Conservation (phyloP, 352 stramenopile species). For the Globisporangium apiculatum region DNA sequence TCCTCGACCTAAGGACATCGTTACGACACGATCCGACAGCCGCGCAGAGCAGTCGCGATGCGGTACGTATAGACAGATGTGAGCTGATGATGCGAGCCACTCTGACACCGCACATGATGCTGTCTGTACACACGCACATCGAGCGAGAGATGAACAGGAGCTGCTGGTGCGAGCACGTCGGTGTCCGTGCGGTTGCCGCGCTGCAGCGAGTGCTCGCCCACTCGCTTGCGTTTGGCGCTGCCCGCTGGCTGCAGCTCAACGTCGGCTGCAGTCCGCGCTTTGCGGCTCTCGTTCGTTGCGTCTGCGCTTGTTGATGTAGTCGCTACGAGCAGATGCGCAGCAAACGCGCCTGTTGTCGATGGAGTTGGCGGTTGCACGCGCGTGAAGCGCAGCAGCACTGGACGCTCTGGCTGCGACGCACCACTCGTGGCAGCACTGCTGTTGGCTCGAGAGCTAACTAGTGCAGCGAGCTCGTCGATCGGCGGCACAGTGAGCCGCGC, state of each 20-base stretch:
- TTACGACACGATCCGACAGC: too few species aligned
- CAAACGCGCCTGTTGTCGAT: not conserved
- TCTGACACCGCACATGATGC: too few species aligned
- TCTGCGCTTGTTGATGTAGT: not conserved
- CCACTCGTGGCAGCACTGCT: not conserved
- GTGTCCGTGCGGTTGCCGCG: not conserved
- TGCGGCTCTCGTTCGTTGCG: not conserved
- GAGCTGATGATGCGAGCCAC: too few species aligned
- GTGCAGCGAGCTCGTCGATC: not conserved
- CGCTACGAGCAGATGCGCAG: not conserved
- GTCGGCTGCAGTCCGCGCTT: not conserved
- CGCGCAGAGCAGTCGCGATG: too few species aligned
- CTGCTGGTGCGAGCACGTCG: not conserved
- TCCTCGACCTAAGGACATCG: not conserved
- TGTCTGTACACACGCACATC: not conserved
- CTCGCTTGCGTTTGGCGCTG: not conserved
- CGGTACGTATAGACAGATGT: too few species aligned
- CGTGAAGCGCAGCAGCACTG: constrained; percentile 12
- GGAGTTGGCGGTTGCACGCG: not conserved
- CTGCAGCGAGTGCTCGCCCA: too few species aligned
- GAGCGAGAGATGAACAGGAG: not conserved
- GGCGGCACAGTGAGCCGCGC: not conserved
- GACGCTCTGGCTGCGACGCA: not conserved
- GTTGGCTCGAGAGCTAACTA: not conserved
- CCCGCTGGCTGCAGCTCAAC: not conserved